Evolutionary conservation across 805 yeast genomes (phyloP).

Genomic region (Yamadazyma laniorum): DNA sequence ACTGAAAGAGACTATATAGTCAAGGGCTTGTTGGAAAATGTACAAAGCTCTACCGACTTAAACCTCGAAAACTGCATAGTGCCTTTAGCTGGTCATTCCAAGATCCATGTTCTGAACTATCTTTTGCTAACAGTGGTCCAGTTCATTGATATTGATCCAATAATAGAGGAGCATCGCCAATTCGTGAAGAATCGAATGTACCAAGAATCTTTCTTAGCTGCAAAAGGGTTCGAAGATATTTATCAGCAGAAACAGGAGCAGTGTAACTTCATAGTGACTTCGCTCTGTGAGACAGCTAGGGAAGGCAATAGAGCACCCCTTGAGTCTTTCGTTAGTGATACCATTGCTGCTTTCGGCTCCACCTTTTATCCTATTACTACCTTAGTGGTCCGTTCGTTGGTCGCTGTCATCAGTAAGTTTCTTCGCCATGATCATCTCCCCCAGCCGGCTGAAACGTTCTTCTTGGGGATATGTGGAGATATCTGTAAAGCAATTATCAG

Average conservation of each 20-base stretch:
- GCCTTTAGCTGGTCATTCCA: neutral
- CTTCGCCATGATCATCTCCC: neutral
- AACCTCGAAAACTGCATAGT: conserved; percentile 5
- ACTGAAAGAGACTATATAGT: conserved; percentile 10
- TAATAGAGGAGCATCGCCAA: neutral
- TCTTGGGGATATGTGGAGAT: conserved; percentile 9
- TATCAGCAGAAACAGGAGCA: neutral
- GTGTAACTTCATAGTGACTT: neutral
- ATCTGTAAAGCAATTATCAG: conserved; percentile 2
- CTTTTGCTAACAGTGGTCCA: conserved; percentile 7
- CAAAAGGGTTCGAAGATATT: neutral
- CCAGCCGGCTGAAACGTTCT: conserved; percentile 7
- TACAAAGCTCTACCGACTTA: conserved; percentile 1
- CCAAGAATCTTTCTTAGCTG: neutral
- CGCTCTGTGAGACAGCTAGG: conserved; percentile 1
- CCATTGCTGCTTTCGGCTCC: neutral
- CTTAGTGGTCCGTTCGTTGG: neutral
- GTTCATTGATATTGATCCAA: neutral
- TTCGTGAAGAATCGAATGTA: neutral
- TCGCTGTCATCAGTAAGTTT: neutral
- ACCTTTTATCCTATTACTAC: conserved; percentile 1
- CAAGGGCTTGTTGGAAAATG: neutral
- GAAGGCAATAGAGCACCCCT: conserved; percentile 5
- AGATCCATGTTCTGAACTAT: conserved; percentile 4
- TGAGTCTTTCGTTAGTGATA: conserved; percentile 5